phyloP scores from a whole-genome alignment of 306 rosid species.

The Corylus heterophylla region DNA sequence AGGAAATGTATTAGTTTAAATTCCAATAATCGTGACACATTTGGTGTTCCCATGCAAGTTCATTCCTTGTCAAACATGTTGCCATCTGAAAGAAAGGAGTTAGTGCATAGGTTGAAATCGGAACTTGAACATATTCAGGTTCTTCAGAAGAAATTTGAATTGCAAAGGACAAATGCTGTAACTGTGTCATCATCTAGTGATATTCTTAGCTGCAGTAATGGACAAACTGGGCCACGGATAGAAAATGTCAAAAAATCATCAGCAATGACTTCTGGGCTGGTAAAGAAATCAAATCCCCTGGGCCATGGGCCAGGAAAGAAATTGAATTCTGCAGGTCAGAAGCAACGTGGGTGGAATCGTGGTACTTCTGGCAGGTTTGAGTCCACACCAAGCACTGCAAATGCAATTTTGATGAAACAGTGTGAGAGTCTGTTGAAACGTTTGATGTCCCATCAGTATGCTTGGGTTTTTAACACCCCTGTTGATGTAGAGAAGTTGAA shows the following conservation, averaged over 20 bases:
- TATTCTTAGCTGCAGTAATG: constrained; percentile 68
- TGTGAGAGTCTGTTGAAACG: constrained; percentile 65
- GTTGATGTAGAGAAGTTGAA: constrained; percentile 77
- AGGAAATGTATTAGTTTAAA: constrained; percentile 68
- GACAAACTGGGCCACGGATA: constrained; percentile 39
- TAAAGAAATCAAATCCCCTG: constrained; percentile 29
- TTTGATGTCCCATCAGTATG: constrained; percentile 60
- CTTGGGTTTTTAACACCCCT: constrained; percentile 71
- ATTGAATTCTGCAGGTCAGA: constrained; percentile 29
- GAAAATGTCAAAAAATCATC: constrained; percentile 40
- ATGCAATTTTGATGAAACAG: constrained; percentile 62
- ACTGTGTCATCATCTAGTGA: constrained; percentile 73
- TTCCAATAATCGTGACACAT: constrained; percentile 35
- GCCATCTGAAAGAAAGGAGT: constrained; percentile 48
- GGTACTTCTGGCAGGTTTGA: constrained; percentile 57
- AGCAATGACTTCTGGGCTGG: constrained; percentile 33
- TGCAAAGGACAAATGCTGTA: constrained; percentile 51
- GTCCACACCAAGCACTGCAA: constrained; percentile 41
- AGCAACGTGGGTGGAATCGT: constrained; percentile 51
- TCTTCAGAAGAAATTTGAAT: constrained; percentile 62
- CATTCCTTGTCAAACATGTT: constrained; percentile 58
- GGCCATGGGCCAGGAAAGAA: constrained; percentile 38
- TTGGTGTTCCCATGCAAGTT: constrained; percentile 47
- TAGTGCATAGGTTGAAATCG: constrained; percentile 47
- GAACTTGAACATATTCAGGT: constrained; percentile 66